A percentile compares a stretch with the other conserved stretches of the same genome.
These are phyloP conservation scores for Ganoderma multipileum DNA, from an alignment of 1,284 basidiomycete species.

Conservation along the genomic window DNA sequence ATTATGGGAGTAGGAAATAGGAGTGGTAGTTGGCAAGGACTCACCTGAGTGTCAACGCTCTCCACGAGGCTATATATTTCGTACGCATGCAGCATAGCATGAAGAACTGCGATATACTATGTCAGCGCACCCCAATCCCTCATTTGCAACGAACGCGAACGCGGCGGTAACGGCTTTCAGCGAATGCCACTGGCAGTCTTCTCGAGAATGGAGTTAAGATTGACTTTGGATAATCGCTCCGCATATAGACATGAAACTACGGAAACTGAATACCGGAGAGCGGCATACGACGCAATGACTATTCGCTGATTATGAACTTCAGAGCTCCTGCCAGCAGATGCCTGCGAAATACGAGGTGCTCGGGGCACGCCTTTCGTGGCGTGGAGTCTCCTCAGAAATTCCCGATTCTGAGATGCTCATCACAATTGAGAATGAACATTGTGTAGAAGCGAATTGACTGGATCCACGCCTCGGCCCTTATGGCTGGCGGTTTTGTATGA, in stretches of 20 bases:
- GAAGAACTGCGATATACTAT: not conserved
- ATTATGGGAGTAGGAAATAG: not conserved
- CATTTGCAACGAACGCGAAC: not conserved
- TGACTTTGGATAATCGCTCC: not conserved
- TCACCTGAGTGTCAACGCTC: not conserved
- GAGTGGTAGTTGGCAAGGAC: not conserved
- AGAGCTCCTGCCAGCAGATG: not conserved
- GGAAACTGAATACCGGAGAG: not conserved
- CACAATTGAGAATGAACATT: conserved; percentile 37
- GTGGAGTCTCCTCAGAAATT: not conserved
- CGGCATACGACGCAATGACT: not conserved
- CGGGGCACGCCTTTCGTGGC: not conserved
- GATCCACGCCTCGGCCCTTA: conserved; percentile 31
- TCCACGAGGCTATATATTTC: not conserved
- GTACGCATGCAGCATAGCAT: not conserved
- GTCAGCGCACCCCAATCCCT: not conserved
- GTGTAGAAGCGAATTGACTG: conserved; percentile 37
- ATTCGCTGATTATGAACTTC: not conserved
- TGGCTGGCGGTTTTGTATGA: conserved; percentile 18
- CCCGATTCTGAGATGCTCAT: conserved; percentile 27
- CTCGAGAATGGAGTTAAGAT: not conserved
- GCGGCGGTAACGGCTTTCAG: no score
- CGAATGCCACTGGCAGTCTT: not conserved
- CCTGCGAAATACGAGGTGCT: not conserved
- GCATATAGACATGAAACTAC: not conserved